Percentiles rank a stretch among this genome's conserved stretches.
Conservation (phyloP, 345 rosid genomes). For the Lepidium aucheri region DNA sequence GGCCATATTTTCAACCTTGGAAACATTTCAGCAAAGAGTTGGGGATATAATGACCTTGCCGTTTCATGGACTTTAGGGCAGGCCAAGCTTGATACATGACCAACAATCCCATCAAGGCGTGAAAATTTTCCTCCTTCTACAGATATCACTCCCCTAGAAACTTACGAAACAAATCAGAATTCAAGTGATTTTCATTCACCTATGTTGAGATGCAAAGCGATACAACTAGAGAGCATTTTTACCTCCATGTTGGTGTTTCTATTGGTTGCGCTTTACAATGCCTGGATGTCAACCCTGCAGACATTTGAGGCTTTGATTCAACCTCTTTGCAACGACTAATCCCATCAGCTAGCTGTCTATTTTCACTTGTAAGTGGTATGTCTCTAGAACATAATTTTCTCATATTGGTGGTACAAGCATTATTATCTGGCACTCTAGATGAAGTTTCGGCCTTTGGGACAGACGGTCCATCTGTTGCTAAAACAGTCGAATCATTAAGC, state of each 20-base stretch:
- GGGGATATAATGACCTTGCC: conserved; percentile 35
- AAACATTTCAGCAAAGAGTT: conserved; percentile 42
- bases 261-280: conserved; percentile 43
- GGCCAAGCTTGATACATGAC: conserved; percentile 62
- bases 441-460: not conserved
- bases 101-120: conserved; percentile 31
- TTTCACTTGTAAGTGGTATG: not conserved
- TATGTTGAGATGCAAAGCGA: not conserved
- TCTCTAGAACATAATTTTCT: not conserved
- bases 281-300: not conserved
- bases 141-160: conserved; percentile 47
- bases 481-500: not conserved
- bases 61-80: conserved; percentile 38
- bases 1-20: conserved; percentile 57
- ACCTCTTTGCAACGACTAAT: not conserved
- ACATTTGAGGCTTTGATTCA: conserved; percentile 17
- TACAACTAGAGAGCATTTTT: not conserved
- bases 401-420: not conserved
- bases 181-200: not conserved
- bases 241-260: conserved; percentile 60
- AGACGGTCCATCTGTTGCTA: not conserved
- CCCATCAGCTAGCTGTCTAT: not conserved
- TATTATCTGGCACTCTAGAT: not conserved
- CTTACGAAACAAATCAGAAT: conserved; percentile 1
- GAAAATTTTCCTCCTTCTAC: conserved; percentile 6